Evolutionary conservation across 2,329 filamentous ascomycete genomes (phyloP).

Genomic region (Leptographium radiaticola): DNA sequence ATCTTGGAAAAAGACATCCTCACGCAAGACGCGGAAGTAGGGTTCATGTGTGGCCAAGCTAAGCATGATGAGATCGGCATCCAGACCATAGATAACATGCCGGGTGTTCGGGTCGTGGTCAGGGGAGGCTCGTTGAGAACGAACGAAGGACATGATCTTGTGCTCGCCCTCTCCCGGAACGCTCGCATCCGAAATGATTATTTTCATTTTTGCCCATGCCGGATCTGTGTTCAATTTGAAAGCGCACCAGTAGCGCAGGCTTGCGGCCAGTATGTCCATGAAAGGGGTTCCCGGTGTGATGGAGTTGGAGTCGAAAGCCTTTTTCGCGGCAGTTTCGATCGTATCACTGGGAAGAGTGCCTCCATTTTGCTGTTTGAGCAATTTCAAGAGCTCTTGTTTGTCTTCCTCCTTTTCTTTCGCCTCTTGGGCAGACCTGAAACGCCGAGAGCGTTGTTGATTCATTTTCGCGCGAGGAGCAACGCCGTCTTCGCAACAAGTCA

Average conservation of each 20-base stretch:
- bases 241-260: slow-evolving; percentile 89
- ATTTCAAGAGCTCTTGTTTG: slow-evolving; percentile 74
- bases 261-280: slow-evolving; percentile 88
- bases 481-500: slow-evolving; percentile 49
- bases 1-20: slow-evolving; percentile 92
- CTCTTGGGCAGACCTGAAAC: slow-evolving; percentile 89
- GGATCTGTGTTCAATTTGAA: slow-evolving; percentile 98
- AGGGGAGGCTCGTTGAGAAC: slow-evolving; percentile 80
- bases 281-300: slow-evolving; percentile 97
- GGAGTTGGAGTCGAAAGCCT: slow-evolving; percentile 77
- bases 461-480: slow-evolving; percentile 97
- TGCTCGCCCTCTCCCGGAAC: slow-evolving; percentile 97
- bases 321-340: slow-evolving; percentile 55
- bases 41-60: slow-evolving; percentile 95
- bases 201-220: slow-evolving; percentile 87
- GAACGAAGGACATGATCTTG: slow-evolving; percentile 98
- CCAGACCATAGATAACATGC: slow-evolving; percentile 94
- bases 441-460: slow-evolving; percentile 95
- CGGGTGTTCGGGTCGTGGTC: slow-evolving; percentile 93
- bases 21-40: slow-evolving; percentile 87
- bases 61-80: slow-evolving; percentile 98
- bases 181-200: slow-evolving; percentile 96
- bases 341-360: slow-evolving; percentile 49
- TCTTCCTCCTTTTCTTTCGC: slow-evolving; percentile 88
- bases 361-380: slow-evolving; percentile 67